These are phyloP conservation scores for Myxozyma geophila DNA, from an alignment of 805 yeast species.

Conservation along the genomic window DNA sequence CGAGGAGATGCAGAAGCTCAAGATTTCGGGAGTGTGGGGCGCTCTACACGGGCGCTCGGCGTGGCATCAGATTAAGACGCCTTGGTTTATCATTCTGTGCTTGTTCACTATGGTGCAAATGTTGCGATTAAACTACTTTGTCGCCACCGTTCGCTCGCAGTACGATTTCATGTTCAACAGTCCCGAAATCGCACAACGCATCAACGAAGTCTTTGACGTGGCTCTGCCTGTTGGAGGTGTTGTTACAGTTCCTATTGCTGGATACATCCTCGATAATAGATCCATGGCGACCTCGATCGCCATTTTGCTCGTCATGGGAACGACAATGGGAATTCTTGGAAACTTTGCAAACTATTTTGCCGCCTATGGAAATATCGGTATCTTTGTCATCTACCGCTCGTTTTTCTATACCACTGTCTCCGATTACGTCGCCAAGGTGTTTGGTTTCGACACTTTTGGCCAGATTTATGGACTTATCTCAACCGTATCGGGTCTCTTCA, in stretches of 20 bases:
- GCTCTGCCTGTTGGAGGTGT: slow-evolving; percentile 90
- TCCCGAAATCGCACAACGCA: slow-evolving; percentile 54
- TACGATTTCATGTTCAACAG: slow-evolving; percentile 70
- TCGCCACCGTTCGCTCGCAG: slow-evolving; percentile 85
- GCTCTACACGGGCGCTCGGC: slow-evolving; percentile 69
- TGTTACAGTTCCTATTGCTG: slow-evolving; percentile 84
- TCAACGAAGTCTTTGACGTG: slow-evolving; percentile 79
- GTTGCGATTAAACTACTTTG: slow-evolving; percentile 90
- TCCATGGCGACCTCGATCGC: slow-evolving; percentile 59
- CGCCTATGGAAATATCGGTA: slow-evolving; percentile 69
- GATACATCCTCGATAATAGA: slow-evolving; percentile 73
- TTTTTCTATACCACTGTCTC: slow-evolving; percentile 91
- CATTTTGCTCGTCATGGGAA: slow-evolving; percentile 59
- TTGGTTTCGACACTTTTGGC: slow-evolving; percentile 91
- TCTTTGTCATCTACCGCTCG: slow-evolving; percentile 84
- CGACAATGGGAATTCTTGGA: slow-evolving; percentile 73
- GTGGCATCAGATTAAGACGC: slow-evolving; percentile 52
- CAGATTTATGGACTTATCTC: slow-evolving; percentile 87
- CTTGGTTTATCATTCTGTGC: slow-evolving; percentile 82
- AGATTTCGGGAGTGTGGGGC: slow-evolving; percentile 66
- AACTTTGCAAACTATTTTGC: slow-evolving; percentile 54
- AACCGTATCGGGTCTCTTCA: slow-evolving; percentile 79
- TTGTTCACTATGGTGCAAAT: slow-evolving; percentile 82
- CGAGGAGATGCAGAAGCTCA: slow-evolving; percentile 38
- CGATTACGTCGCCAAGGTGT: slow-evolving; percentile 88